Evolutionary conservation across 345 rosid genomes (phyloP).

Genomic region (Salix exigua): DNA sequence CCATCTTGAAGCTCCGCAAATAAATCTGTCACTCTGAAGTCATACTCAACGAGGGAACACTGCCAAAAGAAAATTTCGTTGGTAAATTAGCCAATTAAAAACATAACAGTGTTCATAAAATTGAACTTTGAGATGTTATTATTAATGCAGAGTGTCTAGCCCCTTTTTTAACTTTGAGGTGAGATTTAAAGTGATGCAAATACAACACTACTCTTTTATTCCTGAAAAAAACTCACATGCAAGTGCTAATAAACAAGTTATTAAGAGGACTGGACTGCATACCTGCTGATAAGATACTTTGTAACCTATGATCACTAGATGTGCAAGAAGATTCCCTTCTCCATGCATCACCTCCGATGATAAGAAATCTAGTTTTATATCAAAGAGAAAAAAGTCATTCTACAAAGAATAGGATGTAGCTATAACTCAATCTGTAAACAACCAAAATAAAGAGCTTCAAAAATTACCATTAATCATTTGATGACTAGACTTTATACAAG

Average conservation of each 20-base stretch:
- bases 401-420: constrained; percentile 13
- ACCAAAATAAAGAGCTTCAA: neutral
- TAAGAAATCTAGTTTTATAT: constrained; percentile 57
- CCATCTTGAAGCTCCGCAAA: constrained; percentile 89
- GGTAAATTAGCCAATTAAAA: neutral
- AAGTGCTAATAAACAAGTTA: constrained; percentile 4
- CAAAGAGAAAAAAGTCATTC: constrained; percentile 33
- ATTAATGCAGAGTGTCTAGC: neutral
- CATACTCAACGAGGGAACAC: constrained; percentile 66
- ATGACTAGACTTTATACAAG: constrained; percentile 71
- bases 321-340: constrained; percentile 90
- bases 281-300: constrained; percentile 84
- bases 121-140: neutral
- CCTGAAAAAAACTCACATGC: neutral
- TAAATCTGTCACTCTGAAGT: constrained; percentile 64
- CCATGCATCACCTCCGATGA: constrained; percentile 91
- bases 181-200: neutral
- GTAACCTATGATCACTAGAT: constrained; percentile 74
- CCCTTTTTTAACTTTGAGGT: too few species aligned
- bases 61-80: constrained; percentile 28
- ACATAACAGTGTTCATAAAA: neutral
- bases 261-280: constrained; percentile 18
- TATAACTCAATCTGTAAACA: constrained; percentile 15
- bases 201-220: neutral
- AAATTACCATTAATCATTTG: constrained; percentile 68